Conservation (phyloP, 805 yeast species). For the Nakazawaea laoshanensis region DNA sequence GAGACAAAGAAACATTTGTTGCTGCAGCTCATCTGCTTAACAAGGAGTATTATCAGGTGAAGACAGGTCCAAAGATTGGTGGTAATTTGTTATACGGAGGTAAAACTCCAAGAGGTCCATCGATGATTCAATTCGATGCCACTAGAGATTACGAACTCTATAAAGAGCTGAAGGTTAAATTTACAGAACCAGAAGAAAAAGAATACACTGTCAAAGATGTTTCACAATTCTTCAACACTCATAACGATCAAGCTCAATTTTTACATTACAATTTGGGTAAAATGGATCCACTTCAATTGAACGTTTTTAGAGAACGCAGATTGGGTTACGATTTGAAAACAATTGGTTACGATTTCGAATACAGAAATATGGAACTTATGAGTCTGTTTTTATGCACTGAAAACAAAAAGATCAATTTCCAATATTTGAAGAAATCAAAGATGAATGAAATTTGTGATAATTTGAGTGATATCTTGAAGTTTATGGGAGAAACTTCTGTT, state of each 20-base stretch:
- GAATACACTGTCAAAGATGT: conserved; percentile 15
- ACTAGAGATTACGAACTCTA: conserved; percentile 26
- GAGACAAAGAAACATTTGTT: conserved; percentile 51
- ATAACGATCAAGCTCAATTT: conserved; percentile 20
- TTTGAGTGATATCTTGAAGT: conserved; percentile 1
- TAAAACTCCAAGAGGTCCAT: conserved; percentile 9
- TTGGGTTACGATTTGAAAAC: conserved; percentile 8
- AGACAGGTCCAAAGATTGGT: conserved; percentile 24
- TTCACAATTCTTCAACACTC: conserved; percentile 18
- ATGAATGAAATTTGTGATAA: conserved; percentile 4
- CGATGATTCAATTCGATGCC: conserved; percentile 49
- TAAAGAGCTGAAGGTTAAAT: conserved; percentile 13
- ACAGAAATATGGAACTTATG: conserved; percentile 8
- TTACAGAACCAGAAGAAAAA: neutral
- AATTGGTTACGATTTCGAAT: conserved; percentile 10
- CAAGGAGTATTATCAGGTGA: conserved; percentile 40
- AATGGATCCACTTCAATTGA: conserved; percentile 32
- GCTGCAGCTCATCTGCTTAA: conserved; percentile 40
- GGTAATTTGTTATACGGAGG: conserved; percentile 24
- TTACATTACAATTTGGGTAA: conserved; percentile 49
- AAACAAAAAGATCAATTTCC: neutral
- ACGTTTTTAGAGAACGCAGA: conserved; percentile 2
- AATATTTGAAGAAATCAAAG: neutral
- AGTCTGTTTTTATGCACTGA: neutral
- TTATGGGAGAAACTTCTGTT: conserved; percentile 6